Evolutionary conservation across 1,284 basidiomycete genomes (phyloP).

Genomic region (Malassezia brasiliensis): DNA sequence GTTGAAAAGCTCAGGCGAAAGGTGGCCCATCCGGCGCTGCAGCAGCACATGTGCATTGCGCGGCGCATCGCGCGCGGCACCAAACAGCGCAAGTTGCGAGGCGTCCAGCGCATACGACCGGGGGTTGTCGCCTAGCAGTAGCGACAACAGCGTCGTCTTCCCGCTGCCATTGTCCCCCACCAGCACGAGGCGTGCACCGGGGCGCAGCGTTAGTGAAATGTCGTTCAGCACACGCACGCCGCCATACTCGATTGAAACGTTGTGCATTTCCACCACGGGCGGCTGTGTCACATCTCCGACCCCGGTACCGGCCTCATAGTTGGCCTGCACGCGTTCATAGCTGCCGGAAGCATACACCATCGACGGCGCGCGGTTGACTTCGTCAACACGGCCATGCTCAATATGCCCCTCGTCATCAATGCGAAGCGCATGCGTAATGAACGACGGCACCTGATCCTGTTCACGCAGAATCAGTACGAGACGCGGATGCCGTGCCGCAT

Average conservation of each 20-base stretch:
- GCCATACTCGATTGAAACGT: constrained; percentile 65
- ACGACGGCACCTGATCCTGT: constrained; percentile 70
- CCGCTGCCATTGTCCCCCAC: constrained; percentile 58
- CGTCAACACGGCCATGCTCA: constrained; percentile 47
- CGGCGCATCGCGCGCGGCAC: constrained; percentile 28
- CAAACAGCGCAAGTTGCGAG: constrained; percentile 26
- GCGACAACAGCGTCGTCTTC: constrained; percentile 85
- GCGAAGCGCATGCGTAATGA: constrained; percentile 66
- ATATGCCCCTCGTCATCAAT: constrained; percentile 54
- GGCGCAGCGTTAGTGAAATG: constrained; percentile 25
- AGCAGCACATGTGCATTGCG: constrained; percentile 32
- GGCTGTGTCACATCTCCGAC: constrained; percentile 29
- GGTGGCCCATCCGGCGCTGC: constrained; percentile 55
- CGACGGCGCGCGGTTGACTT: background rate
- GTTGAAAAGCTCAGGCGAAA: constrained; percentile 79
- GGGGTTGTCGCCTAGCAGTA: constrained; percentile 87
- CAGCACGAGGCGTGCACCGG: constrained; percentile 24
- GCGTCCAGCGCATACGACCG: constrained; percentile 64
- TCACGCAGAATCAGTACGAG: constrained; percentile 70
- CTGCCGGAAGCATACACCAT: constrained; percentile 12
- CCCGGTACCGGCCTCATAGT: constrained; percentile 12
- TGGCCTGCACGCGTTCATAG: constrained; percentile 12
- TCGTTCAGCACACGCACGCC: constrained; percentile 54
- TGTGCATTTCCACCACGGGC: constrained; percentile 57
- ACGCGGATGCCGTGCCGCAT: constrained; percentile 51